Evolutionary conservation across 495 filamentous ascomycete genomes (phyloP), one percentile per base, ranked within the genome.

Genomic region (Hypoxylon cercidicola): DNA sequence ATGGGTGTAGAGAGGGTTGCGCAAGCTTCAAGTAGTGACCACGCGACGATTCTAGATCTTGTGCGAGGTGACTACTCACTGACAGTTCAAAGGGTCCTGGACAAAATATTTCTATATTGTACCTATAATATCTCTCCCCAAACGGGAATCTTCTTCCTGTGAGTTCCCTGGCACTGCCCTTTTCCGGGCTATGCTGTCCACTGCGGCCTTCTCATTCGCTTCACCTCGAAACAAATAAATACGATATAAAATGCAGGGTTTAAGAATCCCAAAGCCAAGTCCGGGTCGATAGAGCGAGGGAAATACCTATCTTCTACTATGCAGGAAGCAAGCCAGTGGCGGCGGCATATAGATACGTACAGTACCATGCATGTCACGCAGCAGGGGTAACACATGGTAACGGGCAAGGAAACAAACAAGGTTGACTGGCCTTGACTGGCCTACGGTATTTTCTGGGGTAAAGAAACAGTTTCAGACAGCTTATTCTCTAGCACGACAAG

Each of bases 311-410:
- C 52, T 16, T 34, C 16, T 43, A 39, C 18, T 39, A 62, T 72
- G 54, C 57, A 50, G 39, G 11, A 63, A 47, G 55, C 32, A 41
- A 46, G 54, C 30, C 23, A 16, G 55, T 68, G 55, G 46, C 55
- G 41, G 35, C 50, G 50, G 51, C 32, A 60, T 54, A 44, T 58
- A 41, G 23, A 45, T 49, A 37, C 21, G 25, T 32, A 49, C 23
- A 32, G 30, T 53, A 56, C 39, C 39, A 73, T 72, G 71, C 63
- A 72, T 72, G 56, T 63, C 58, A 69, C 71, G 23, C 23, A 62
- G 49, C 69, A 74, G 69, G 71, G 71, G 69, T 72, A 64, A 68
- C 71, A 74, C 71, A 72, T 72, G 71, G 71, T 72, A 65, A 64
- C 47, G 49, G 60, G 62, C 55, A 71, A 62, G 57, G 59, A 52